phyloP scores from a whole-genome alignment of 2,329 filamentous ascomycete genomes.

The Simplicillium aogashimaense region DNA sequence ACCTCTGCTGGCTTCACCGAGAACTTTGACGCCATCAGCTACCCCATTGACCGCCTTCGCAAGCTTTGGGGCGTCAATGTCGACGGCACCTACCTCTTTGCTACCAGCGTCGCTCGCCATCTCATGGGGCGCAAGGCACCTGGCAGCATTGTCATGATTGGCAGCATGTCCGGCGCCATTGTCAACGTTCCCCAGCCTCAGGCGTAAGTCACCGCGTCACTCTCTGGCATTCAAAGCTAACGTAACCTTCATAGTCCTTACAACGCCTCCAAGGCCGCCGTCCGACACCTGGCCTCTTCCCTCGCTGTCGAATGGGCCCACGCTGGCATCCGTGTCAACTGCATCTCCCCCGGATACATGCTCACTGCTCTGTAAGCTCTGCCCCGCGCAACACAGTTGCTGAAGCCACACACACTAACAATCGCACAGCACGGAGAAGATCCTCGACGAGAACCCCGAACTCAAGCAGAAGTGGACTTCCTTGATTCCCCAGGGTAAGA shows the following conservation, averaged over 20 bases:
- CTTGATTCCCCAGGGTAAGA: slow-evolving; percentile 84
- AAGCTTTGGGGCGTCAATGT: slow-evolving; percentile 95
- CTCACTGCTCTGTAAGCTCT: slow-evolving; percentile 74
- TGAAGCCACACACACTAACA: not conserved
- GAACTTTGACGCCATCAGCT: slow-evolving; percentile 86
- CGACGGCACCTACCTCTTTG: slow-evolving; percentile 83
- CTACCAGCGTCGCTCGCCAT: slow-evolving; percentile 75
- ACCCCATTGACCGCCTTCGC: slow-evolving; percentile 82
- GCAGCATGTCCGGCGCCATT: slow-evolving; percentile 87
- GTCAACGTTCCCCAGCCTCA: slow-evolving; percentile 95
- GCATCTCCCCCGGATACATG: slow-evolving; percentile 95
- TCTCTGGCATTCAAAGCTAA: slow-evolving; percentile 5
- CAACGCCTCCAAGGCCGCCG: slow-evolving; percentile 86
- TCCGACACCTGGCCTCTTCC: slow-evolving; percentile 77
- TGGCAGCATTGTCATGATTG: slow-evolving; percentile 89
- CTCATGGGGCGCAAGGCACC: slow-evolving; percentile 70
- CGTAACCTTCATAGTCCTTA: slow-evolving; percentile 50
- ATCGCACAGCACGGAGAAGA: slow-evolving; percentile 68
- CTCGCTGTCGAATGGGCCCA: slow-evolving; percentile 91
- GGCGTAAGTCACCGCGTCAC: slow-evolving; percentile 36
- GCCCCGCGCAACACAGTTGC: slow-evolving; percentile 2
- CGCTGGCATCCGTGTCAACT: slow-evolving; percentile 84
- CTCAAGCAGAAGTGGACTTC: slow-evolving; percentile 86
- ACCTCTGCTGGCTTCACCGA: slow-evolving; percentile 96
- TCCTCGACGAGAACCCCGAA: slow-evolving; percentile 85